Conservation (phyloP, 1,284 basidiomycete genomes). For the Ganoderma resinaceum region DNA sequence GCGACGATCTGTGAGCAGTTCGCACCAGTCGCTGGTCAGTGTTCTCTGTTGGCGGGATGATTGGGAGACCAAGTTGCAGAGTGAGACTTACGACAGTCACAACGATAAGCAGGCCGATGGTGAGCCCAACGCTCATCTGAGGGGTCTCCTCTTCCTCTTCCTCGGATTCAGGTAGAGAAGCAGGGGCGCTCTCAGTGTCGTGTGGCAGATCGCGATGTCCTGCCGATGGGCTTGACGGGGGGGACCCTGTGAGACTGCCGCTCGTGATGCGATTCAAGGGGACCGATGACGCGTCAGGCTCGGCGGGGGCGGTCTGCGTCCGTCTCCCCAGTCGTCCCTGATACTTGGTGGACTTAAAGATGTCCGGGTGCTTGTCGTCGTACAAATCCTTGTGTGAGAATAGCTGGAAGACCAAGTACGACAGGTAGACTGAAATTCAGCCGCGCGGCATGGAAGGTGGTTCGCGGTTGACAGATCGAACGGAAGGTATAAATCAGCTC, state of each 20-base stretch:
- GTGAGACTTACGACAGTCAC: slow-evolving; percentile 67
- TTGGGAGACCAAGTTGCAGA: background rate
- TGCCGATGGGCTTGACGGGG: background rate
- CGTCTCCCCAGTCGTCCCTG: slow-evolving; percentile 18
- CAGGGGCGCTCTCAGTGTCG: slow-evolving; percentile 4
- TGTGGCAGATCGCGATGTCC: background rate
- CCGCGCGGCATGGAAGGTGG: background rate
- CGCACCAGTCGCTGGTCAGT: background rate
- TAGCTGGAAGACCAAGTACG: slow-evolving; percentile 86
- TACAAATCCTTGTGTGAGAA: slow-evolving; percentile 85
- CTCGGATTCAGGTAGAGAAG: slow-evolving; percentile 27
- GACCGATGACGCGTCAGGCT: background rate
- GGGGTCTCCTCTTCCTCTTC: slow-evolving; percentile 58
- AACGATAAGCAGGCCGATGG: slow-evolving; percentile 58
- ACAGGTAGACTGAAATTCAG: slow-evolving; percentile 65
- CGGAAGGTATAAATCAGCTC: background rate
- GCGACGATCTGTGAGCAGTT: slow-evolving; percentile 61
- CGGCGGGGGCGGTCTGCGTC: slow-evolving; percentile 11
- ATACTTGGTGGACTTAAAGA: slow-evolving; percentile 51
- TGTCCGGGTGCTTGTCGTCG: slow-evolving; percentile 50
- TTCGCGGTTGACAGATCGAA: background rate
- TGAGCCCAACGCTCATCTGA: slow-evolving; percentile 59
- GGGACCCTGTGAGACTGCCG: background rate
- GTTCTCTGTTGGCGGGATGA: background rate
- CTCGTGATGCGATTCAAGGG: slow-evolving; percentile 1